Evolutionary conservation across 73 alveolate species (phyloP).

Genomic region (Paramecium bursaria): DNA sequence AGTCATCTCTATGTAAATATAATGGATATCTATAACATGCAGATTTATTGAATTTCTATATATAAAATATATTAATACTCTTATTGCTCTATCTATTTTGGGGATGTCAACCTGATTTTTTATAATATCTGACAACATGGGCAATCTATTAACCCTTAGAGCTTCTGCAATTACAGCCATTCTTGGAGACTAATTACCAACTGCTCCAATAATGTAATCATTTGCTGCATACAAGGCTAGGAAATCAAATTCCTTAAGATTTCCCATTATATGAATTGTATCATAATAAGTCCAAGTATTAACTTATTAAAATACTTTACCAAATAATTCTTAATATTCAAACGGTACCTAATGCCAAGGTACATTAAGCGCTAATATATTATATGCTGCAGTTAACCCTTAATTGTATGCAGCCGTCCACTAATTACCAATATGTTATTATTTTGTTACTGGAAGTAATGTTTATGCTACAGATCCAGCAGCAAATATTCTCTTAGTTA

Average conservation of each 20-base stretch:
- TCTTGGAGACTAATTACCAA: constrained; percentile 67
- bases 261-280: constrained; percentile 59
- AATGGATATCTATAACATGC: constrained; percentile 31
- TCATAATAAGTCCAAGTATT: constrained; percentile 47
- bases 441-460: constrained; percentile 4
- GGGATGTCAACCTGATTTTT: constrained; percentile 24
- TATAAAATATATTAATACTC: not conserved
- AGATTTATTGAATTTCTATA: constrained; percentile 41
- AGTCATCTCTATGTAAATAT: constrained; percentile 33
- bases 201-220: constrained; percentile 61
- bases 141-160: constrained; percentile 57
- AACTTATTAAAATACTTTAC: constrained; percentile 54
- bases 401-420: constrained; percentile 65
- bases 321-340: constrained; percentile 62
- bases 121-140: constrained; percentile 53
- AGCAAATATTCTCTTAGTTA: constrained; percentile 64
- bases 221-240: constrained; percentile 63
- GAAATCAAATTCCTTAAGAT: constrained; percentile 64
- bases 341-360: constrained; percentile 73
- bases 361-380: constrained; percentile 63
- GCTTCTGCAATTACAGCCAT: constrained; percentile 61
- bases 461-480: constrained; percentile 65
- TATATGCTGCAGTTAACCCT: constrained; percentile 71
- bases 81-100: constrained; percentile 17
- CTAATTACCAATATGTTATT: constrained; percentile 27